A percentile compares a stretch with the other conserved stretches of the same genome.
These are phyloP conservation scores for Hypoxylon sp. DNA, from an alignment of 2,329 filamentous ascomycete genomes.

Conservation along the genomic window DNA sequence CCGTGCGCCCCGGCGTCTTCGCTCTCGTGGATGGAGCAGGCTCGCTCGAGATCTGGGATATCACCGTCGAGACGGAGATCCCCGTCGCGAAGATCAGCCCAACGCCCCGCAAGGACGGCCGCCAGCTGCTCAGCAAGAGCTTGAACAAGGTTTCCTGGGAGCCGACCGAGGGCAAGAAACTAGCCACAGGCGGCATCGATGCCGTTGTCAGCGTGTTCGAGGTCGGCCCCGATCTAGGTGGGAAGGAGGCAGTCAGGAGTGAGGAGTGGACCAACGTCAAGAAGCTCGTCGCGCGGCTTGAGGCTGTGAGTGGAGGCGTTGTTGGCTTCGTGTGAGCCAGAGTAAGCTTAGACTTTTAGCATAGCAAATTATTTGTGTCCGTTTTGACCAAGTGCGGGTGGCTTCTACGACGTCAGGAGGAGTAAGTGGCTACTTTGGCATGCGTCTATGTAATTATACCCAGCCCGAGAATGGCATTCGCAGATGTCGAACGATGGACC, in stretches of 20 bases:
- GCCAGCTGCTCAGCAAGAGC: conserved; percentile 82
- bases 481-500: conserved; percentile 21
- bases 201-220: conserved; percentile 93
- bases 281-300: conserved; percentile 83
- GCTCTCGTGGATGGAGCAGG: conserved; percentile 94
- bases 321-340: conserved; percentile 50
- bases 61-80: conserved; percentile 92
- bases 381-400: not conserved
- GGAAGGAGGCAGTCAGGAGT: conserved; percentile 82
- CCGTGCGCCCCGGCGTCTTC: conserved; percentile 93
- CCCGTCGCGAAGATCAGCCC: conserved; percentile 85
- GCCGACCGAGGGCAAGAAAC: conserved; percentile 83
- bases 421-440: conserved; percentile 10
- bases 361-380: conserved; percentile 41
- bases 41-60: conserved; percentile 93
- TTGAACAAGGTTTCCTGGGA: conserved; percentile 97
- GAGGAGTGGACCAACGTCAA: conserved; percentile 97
- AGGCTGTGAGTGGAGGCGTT: conserved; percentile 69
- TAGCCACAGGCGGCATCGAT: conserved; percentile 93
- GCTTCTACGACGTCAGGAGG: conserved; percentile 11
- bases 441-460: conserved; percentile 38
- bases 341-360: conserved; percentile 44
- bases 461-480: conserved; percentile 23
- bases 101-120: conserved; percentile 70
- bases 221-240: conserved; percentile 83